Evolutionary conservation across 345 rosid genomes (phyloP).

Genomic region (Atalantia buxifolia): DNA sequence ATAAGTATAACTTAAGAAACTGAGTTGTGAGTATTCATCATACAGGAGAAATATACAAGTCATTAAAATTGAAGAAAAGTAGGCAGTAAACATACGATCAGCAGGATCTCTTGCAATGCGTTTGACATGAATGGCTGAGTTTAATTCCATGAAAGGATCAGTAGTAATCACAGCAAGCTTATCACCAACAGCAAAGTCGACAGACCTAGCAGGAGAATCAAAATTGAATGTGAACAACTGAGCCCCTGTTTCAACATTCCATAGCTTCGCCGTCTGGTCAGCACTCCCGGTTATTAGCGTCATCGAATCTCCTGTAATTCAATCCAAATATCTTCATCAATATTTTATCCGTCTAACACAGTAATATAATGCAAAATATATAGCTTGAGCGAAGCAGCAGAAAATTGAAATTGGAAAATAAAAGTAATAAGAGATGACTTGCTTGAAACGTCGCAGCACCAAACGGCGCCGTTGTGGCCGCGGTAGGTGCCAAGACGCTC

Average conservation of each 20-base stretch:
- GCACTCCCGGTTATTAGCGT: conserved; percentile 86
- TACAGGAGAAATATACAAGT: background rate
- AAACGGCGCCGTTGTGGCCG: conserved; percentile 98
- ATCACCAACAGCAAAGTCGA: conserved; percentile 83
- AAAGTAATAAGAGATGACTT: background rate
- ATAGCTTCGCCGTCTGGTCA: conserved; percentile 83
- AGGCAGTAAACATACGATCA: conserved; percentile 51
- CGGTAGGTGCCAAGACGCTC: conserved; percentile 94
- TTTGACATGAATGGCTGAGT: conserved; percentile 89
- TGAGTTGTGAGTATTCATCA: background rate
- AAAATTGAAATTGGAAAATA: background rate
- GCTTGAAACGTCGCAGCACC: conserved; percentile 93
- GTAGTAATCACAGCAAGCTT: conserved; percentile 84
- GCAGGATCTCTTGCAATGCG: conserved; percentile 59
- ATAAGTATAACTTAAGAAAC: background rate
- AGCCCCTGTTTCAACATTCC: conserved; percentile 78
- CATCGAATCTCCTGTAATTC: conserved; percentile 66
- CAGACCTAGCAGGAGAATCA: conserved; percentile 84
- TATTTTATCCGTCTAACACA: background rate
- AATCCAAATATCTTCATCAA: background rate
- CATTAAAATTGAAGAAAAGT: background rate
- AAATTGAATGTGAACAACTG: conserved; percentile 66
- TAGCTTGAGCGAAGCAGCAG: background rate
- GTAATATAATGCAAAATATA: background rate
- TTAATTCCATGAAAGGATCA: conserved; percentile 84